phyloP scores from a whole-genome alignment of 805 yeast species.

The Ogataea kodamae region DNA sequence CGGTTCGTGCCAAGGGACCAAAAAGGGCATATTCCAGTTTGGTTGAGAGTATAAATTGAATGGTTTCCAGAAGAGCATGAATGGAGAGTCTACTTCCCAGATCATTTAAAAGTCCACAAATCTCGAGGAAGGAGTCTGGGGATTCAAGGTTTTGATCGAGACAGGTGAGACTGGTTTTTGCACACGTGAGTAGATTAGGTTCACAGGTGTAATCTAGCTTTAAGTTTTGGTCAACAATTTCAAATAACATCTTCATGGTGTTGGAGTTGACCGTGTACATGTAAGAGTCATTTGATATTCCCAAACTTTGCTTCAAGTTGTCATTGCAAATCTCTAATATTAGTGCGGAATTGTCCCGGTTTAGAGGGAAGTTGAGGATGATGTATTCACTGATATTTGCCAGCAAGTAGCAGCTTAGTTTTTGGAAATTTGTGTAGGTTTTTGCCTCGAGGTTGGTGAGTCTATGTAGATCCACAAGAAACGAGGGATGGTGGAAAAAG shows the following conservation, averaged over 20 bases:
- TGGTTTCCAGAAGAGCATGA: constrained; percentile 33
- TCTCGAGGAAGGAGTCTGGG: constrained; percentile 18
- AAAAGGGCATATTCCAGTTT: constrained; percentile 19
- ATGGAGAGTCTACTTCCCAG: constrained; percentile 35
- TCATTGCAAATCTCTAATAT: constrained; percentile 21
- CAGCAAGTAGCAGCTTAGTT: constrained; percentile 25
- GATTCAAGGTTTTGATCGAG: constrained; percentile 21
- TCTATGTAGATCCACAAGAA: constrained; percentile 22
- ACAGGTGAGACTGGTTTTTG: constrained; percentile 20
- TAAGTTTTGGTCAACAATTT: constrained; percentile 32
- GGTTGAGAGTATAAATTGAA: constrained; percentile 24
- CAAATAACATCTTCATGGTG: constrained; percentile 28
- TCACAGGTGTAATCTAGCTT: constrained; percentile 26
- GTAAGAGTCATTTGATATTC: constrained; percentile 19
- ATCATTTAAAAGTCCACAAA: constrained; percentile 24
- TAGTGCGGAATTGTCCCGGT: constrained; percentile 10
- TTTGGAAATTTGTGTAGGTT: constrained; percentile 20
- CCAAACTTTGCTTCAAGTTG: constrained; percentile 19
- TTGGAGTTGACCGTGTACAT: constrained; percentile 13
- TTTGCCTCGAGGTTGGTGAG: constrained; percentile 13
- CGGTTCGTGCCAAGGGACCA: constrained; percentile 2
- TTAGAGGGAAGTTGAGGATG: constrained; percentile 16
- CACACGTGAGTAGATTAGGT: constrained; percentile 17
- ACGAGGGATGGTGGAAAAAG: constrained; percentile 14
- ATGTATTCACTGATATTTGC: constrained; percentile 15